A percentile compares a stretch with the other conserved stretches of the same genome.
These are phyloP conservation scores for Acer yangbiense DNA, from an alignment of 345 rosid species.

Conservation along the genomic window DNA sequence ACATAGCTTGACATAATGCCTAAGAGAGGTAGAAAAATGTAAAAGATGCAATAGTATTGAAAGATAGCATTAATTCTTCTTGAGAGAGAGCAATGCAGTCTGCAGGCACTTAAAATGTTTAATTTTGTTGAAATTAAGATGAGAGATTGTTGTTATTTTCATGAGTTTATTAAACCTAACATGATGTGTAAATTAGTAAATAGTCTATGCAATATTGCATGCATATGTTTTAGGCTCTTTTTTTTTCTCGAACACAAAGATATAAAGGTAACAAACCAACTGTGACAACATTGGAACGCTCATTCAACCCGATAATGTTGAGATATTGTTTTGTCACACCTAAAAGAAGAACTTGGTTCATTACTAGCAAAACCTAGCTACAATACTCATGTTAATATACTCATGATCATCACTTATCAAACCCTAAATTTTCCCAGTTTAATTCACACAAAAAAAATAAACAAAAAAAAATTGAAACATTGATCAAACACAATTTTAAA, in stretches of 20 bases:
- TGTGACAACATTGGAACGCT: neutral
- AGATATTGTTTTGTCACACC: slow-evolving; percentile 5
- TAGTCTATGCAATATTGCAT: slow-evolving; percentile 17
- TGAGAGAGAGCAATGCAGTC: too few species aligned
- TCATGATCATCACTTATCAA: slow-evolving; percentile 22
- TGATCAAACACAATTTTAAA: slow-evolving; percentile 16
- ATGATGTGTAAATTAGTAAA: neutral
- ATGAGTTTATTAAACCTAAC: slow-evolving; percentile 25
- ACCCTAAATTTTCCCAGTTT: slow-evolving; percentile 28
- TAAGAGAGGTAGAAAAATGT: neutral
- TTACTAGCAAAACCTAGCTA: neutral
- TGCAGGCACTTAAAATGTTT: neutral
- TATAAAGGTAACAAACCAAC: neutral
- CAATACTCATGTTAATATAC: neutral
- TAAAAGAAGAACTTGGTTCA: neutral
- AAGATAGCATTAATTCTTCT: too few species aligned
- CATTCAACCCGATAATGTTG: too few species aligned
- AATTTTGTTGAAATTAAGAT: neutral
- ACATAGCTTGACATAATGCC: neutral
- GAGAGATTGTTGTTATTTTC: neutral
- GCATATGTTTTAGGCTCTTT: neutral
- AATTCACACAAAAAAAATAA: slow-evolving; percentile 7
- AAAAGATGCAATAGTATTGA: neutral
- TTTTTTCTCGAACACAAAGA: slow-evolving; percentile 17
- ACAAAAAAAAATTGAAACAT: slow-evolving; percentile 12